Evolutionary conservation across 2,329 filamentous ascomycete species (phyloP).

Genomic region (Fusarium sp.): DNA sequence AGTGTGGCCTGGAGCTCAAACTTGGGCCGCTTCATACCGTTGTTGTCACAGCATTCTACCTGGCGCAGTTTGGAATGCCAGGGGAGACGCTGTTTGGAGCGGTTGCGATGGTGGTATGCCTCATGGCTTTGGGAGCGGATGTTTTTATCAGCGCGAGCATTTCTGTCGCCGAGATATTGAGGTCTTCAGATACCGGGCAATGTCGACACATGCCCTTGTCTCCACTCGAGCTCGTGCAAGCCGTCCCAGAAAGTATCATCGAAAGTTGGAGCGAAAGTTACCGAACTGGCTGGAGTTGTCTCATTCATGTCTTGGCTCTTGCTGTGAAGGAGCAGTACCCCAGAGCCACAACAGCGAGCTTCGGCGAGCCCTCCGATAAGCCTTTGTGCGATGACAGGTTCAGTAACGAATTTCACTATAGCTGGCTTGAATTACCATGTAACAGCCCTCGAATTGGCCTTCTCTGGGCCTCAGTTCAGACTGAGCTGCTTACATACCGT

Average conservation of each 20-base stretch:
- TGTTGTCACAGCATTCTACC: slow-evolving; percentile 12
- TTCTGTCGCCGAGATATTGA: slow-evolving; percentile 12
- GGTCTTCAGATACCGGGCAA: background rate
- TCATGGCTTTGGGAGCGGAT: background rate
- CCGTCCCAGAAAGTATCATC: background rate
- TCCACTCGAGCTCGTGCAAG: background rate
- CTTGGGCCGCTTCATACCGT: slow-evolving; percentile 12
- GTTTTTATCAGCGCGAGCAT: background rate
- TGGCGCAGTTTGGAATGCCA: slow-evolving; percentile 1
- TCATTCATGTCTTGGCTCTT: background rate
- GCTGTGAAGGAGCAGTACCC: background rate
- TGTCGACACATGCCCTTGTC: slow-evolving; percentile 4
- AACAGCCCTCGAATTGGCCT: background rate
- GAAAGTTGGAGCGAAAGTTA: slow-evolving; percentile 2
- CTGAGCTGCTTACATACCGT: slow-evolving; percentile 27
- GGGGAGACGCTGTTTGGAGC: slow-evolving; percentile 31
- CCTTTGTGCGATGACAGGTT: background rate
- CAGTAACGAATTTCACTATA: background rate
- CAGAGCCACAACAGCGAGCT: background rate
- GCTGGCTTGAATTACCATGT: background rate
- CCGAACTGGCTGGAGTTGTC: slow-evolving; percentile 3
- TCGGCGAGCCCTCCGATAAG: background rate
- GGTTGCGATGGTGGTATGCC: slow-evolving; percentile 8
- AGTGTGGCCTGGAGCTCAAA: slow-evolving; percentile 18
- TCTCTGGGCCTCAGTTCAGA: slow-evolving; percentile 25